Percentiles rank a stretch among this genome's conserved stretches.
Conservation (phyloP, 805 yeast species). For the Candida insectorum region DNA sequence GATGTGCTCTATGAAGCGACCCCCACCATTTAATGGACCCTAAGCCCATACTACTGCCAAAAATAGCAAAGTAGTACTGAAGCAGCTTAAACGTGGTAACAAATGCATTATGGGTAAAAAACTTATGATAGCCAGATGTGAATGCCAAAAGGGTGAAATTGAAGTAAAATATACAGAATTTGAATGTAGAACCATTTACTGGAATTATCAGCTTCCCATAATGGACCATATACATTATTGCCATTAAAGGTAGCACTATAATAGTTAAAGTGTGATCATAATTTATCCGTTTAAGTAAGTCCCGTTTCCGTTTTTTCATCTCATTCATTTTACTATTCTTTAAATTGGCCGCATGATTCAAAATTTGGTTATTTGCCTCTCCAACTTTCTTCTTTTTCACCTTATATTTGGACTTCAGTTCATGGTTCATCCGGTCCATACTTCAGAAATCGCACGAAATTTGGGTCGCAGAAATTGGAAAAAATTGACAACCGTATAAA, state of each 20-base stretch:
- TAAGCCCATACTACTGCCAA: slow-evolving; percentile 71
- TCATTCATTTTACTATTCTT: slow-evolving; percentile 30
- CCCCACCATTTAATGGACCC: slow-evolving; percentile 82
- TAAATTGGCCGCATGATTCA: slow-evolving; percentile 22
- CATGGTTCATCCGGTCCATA: slow-evolving; percentile 2
- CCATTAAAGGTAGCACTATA: slow-evolving; percentile 30
- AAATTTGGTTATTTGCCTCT: slow-evolving; percentile 10
- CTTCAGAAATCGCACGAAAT: not conserved
- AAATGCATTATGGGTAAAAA: slow-evolving; percentile 39
- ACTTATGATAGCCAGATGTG: slow-evolving; percentile 42
- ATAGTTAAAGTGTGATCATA: slow-evolving; percentile 30
- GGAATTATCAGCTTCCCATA: slow-evolving; percentile 23
- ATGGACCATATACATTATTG: slow-evolving; percentile 23
- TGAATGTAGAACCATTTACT: slow-evolving; percentile 19
- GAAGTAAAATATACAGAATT: slow-evolving; percentile 30
- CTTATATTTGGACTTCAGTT: slow-evolving; percentile 5
- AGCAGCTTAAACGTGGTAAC: slow-evolving; percentile 29
- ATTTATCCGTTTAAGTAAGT: slow-evolving; percentile 34
- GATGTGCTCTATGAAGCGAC: slow-evolving; percentile 83
- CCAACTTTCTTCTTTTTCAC: slow-evolving; percentile 11
- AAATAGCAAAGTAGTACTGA: slow-evolving; percentile 48
- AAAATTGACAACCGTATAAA: not conserved
- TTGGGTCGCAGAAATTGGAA: not conserved
- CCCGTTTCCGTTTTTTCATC: slow-evolving; percentile 32
- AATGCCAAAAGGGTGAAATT: slow-evolving; percentile 37